Evolutionary conservation across 2,329 filamentous ascomycete genomes (phyloP).

Genomic region (Alternaria incomplexa): DNA sequence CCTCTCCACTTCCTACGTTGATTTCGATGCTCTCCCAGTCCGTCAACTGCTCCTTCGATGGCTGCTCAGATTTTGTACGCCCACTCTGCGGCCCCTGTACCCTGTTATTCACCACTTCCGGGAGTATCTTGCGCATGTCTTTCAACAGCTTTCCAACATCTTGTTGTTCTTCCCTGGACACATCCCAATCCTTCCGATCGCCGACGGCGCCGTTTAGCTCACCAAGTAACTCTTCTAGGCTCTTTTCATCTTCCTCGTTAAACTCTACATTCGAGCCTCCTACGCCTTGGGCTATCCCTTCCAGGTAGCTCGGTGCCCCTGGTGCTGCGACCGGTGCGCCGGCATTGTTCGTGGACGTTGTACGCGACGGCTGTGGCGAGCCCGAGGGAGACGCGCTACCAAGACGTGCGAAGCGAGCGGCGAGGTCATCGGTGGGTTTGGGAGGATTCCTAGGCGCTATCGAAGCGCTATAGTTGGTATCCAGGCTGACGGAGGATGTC

Average conservation of each 20-base stretch:
- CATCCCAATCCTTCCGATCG: slow-evolving; percentile 48
- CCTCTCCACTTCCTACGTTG: slow-evolving; percentile 33
- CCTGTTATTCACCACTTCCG: slow-evolving; percentile 34
- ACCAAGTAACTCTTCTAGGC: slow-evolving; percentile 54
- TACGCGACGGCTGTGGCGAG: slow-evolving; percentile 35
- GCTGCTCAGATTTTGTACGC: slow-evolving; percentile 2
- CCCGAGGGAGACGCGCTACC: slow-evolving; percentile 36
- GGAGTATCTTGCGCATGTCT: slow-evolving; percentile 51
- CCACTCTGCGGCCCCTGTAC: slow-evolving; percentile 4
- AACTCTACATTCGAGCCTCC: slow-evolving; percentile 32
- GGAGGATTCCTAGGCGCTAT: slow-evolving; percentile 15
- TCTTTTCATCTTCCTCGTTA: slow-evolving; percentile 52
- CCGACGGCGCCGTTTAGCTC: slow-evolving; percentile 45
- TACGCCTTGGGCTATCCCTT: slow-evolving; percentile 40
- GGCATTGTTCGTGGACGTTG: slow-evolving; percentile 22
- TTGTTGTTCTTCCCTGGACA: slow-evolving; percentile 49
- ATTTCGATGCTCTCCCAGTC: slow-evolving; percentile 44
- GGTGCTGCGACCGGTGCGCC: slow-evolving; percentile 34
- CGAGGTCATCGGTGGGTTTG: slow-evolving; percentile 40
- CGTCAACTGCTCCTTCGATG: slow-evolving; percentile 23
- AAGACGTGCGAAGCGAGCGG: slow-evolving; percentile 47
- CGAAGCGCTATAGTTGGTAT: slow-evolving; percentile 28
- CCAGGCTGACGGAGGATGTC: slow-evolving; percentile 49
- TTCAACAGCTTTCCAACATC: slow-evolving; percentile 50
- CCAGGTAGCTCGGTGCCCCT: slow-evolving; percentile 43